A percentile compares a stretch with the other conserved stretches of the same genome.
phyloP scores from a whole-genome alignment of 106 monocot genomes.

The Dioscorea zingiberensis region DNA sequence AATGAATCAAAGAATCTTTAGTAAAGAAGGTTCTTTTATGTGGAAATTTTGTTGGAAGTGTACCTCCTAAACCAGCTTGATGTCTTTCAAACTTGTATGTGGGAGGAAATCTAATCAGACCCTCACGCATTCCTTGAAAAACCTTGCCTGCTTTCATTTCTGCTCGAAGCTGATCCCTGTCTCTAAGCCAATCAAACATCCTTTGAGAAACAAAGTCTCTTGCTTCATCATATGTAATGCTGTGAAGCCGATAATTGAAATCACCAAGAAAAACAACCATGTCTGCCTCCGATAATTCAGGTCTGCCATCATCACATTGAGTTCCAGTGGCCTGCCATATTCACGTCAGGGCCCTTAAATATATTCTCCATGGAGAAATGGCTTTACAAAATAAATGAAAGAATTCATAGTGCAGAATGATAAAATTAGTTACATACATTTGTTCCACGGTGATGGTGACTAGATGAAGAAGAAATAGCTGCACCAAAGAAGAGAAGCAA shows the following conservation, averaged over 20 bases:
- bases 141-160: constrained; percentile 51
- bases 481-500: constrained; percentile 21
- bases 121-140: constrained; percentile 60
- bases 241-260: constrained; percentile 64
- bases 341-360: background rate
- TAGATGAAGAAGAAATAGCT: constrained; percentile 47
- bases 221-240: constrained; percentile 68
- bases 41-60: background rate
- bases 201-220: constrained; percentile 78
- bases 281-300: constrained; percentile 67
- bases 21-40: too few species aligned
- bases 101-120: constrained; percentile 37
- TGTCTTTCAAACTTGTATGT: constrained; percentile 53
- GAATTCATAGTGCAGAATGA: background rate
- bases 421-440: constrained; percentile 41
- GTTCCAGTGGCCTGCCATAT: constrained; percentile 29
- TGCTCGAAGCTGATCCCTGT: constrained; percentile 53
- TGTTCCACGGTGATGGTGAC: constrained; percentile 38
- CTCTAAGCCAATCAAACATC: constrained; percentile 76
- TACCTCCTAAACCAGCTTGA: constrained; percentile 37
- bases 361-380: too few species aligned
- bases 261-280: constrained; percentile 74
- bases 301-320: constrained; percentile 47
- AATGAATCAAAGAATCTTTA: background rate
- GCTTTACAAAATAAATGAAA: too few species aligned